Evolutionary conservation across 495 filamentous ascomycete species (phyloP), one percentile per base, ranked within the genome.

Genomic region (Podospora pseudoanserina): DNA sequence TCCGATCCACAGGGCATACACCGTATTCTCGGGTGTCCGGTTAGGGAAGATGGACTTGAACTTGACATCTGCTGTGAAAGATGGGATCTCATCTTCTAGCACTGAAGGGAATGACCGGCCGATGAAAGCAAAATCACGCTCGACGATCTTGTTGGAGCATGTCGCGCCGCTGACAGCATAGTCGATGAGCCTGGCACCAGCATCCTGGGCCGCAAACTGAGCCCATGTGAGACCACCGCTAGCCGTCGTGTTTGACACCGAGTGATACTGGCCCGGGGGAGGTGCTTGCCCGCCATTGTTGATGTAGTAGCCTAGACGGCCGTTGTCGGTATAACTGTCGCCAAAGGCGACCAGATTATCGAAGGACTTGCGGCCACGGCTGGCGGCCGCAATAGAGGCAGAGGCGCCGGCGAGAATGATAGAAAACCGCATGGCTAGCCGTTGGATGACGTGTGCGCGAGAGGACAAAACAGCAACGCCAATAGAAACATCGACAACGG

Each of bases 1-100:
- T 0, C 91, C 90, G 70, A 92, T 91, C 90, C 89, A 94, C 49
- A 92, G 84, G 0, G 87, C 79, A 70, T 91, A 92, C 5, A 91
- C 87, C 3, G 88, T 90, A 67, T 87, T 86, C n/a, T 82, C 72
- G 19, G 81, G 67, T 0, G 78, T 80, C 61, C 85, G 81, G 63
- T 80, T 76, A 30, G 84, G 77, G 76, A 87, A 89, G 18, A 83
- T 70, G 4, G 82, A 71, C 39, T 81, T 80, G 66, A 79, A 86
- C 15, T 77, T 71, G 32, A 79, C 78, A 65, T 93, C 91, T 16
- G 86, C 86, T n/a, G 85, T 65, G 76, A 88, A 92, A 2, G 89
- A 88, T 0, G 88, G 86, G 16, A 92, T 73, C 75, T 92, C 88
- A 73, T 92, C 92, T 28, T 87, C 85, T 1, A 81, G 68, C 6